phyloP scores from a whole-genome alignment of 768 basidiomycete species.

The Pleurotus eryngii region DNA sequence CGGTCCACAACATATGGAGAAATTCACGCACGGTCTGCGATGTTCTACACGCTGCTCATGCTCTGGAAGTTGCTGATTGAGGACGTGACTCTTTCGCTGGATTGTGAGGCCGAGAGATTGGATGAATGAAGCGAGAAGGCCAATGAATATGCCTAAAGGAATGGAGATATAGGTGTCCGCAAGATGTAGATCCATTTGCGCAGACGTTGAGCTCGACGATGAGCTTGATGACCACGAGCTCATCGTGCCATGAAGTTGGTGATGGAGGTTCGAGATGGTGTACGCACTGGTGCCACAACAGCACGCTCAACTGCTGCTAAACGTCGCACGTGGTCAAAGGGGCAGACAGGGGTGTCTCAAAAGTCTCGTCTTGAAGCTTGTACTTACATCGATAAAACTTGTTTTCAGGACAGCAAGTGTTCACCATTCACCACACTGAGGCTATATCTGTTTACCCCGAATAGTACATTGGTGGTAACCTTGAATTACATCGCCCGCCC shows the following conservation, averaged over 20 bases:
- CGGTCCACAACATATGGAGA: conserved; percentile 3
- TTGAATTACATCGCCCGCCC: too few relatives aligned
- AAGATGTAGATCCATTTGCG: neutral
- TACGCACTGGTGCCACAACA: too few relatives aligned
- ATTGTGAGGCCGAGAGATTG: conserved; percentile 90
- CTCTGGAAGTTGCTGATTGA: conserved; percentile 71
- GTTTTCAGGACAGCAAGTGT: too few relatives aligned
- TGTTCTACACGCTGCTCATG: conserved; percentile 65
- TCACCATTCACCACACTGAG: too few relatives aligned
- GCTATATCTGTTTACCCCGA: too few relatives aligned
- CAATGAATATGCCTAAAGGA: conserved; percentile 51
- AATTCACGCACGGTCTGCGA: conserved; percentile 64
- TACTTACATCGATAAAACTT: too few relatives aligned
- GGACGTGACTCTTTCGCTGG: conserved; percentile 89
- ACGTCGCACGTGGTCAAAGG: neutral
- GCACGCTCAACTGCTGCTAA: too few relatives aligned
- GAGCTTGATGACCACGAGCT: neutral
- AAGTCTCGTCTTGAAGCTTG: too few relatives aligned
- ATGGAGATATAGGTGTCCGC: conserved; percentile 36
- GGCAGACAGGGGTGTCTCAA: too few relatives aligned
- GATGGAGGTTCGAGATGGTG: neutral
- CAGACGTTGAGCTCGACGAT: neutral
- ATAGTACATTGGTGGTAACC: too few relatives aligned
- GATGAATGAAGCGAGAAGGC: conserved; percentile 82
- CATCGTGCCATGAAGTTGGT: conserved; percentile 4